These are phyloP conservation scores for Noccaea caerulescens DNA, from an alignment of 345 rosid species.

Conservation along the genomic window DNA sequence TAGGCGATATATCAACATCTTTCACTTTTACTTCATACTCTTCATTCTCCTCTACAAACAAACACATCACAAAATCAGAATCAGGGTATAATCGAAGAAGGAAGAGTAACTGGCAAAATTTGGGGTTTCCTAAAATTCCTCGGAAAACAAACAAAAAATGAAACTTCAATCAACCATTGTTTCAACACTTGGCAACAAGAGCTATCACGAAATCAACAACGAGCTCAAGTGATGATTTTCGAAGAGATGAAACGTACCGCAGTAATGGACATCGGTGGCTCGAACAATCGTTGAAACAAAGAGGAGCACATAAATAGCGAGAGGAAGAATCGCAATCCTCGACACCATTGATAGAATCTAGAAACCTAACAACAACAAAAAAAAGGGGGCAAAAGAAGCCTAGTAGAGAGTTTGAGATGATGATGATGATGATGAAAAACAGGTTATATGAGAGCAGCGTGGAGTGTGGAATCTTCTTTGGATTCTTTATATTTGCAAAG, in stretches of 20 bases:
- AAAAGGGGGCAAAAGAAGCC: too few species aligned
- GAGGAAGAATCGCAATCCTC: not conserved
- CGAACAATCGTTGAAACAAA: conserved; percentile 1
- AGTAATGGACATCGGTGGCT: conserved; percentile 40
- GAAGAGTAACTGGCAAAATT: not conserved
- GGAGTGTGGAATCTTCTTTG: conserved; percentile 25
- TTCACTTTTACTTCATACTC: conserved; percentile 62
- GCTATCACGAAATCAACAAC: not conserved
- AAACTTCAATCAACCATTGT: not conserved
- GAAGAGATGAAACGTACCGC: conserved; percentile 27
- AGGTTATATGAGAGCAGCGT: conserved; percentile 7
- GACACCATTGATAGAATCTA: conserved; percentile 28
- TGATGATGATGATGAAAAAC: conserved; percentile 26
- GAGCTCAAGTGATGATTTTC: not conserved
- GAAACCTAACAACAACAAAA: too few species aligned
- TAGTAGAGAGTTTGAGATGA: not conserved
- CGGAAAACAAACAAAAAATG: not conserved
- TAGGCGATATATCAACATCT: conserved; percentile 65
- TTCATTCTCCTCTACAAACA: conserved; percentile 55
- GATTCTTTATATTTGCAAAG: not conserved
- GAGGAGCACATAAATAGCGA: conserved; percentile 16
- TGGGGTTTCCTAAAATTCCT: not conserved
- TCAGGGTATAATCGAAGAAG: not conserved
- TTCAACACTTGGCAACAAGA: not conserved
- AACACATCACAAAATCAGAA: not conserved